A percentile compares a stretch with the other conserved stretches of the same genome.
Conservation (phyloP, 306 rosid genomes). For the Carpinus fangiana region DNA sequence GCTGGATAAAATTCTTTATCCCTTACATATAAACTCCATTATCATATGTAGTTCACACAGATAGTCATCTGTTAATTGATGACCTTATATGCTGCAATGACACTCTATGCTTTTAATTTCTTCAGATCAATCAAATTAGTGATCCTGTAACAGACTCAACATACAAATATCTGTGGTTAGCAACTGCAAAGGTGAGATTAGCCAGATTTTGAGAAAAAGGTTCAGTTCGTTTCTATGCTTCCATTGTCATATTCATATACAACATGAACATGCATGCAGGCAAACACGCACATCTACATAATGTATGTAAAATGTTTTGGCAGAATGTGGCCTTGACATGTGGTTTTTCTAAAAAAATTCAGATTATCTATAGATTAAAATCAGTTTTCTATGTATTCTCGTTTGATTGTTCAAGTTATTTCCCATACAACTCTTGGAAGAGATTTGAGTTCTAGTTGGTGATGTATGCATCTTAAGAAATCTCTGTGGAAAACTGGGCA, state of each 20-base stretch:
- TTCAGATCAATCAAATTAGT: conserved; percentile 45
- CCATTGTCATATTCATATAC: background rate
- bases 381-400: background rate
- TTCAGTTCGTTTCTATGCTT: background rate
- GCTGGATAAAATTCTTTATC: background rate
- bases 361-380: background rate
- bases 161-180: conserved; percentile 50
- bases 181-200: conserved; percentile 53
- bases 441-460: background rate
- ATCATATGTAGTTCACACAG: background rate
- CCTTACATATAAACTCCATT: background rate
- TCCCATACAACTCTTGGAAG: background rate
- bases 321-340: background rate
- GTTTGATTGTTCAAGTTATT: background rate
- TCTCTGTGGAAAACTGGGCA: background rate
- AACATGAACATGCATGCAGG: background rate
- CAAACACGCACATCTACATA: background rate
- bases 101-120: background rate
- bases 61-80: background rate
- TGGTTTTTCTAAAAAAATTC: background rate
- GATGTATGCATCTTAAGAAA: background rate
- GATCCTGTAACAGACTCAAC: conserved; percentile 56
- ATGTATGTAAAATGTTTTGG: background rate
- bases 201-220: conserved; percentile 16
- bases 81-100: background rate